Percentiles rank a stretch among this genome's conserved stretches.
Conservation (phyloP, 2,329 filamentous ascomycete species). For the Ceratocystis huliohia region DNA sequence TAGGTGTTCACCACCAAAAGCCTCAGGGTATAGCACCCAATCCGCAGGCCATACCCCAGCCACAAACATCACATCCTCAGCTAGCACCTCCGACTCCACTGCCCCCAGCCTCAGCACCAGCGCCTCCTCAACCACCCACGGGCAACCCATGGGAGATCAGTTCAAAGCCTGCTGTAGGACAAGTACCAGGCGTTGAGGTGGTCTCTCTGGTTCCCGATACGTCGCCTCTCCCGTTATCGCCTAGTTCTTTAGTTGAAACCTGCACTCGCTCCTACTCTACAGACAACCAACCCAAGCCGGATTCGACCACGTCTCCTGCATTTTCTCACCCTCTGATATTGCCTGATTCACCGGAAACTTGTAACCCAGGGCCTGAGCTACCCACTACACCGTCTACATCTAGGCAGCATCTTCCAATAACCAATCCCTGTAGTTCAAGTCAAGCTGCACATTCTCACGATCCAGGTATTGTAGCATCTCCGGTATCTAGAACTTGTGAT, state of each 20-base stretch:
- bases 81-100: background rate
- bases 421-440: background rate
- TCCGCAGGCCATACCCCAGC: background rate
- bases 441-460: background rate
- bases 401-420: background rate
- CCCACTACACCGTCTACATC: background rate
- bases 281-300: background rate
- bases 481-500: background rate
- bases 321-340: background rate
- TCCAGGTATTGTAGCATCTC: background rate
- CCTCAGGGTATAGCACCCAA: background rate
- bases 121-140: conserved; percentile 28
- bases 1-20: conserved; percentile 10
- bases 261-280: background rate
- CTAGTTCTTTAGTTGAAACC: background rate
- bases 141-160: conserved; percentile 34
- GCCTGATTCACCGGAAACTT: background rate
- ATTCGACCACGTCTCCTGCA: background rate
- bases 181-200: conserved; percentile 13
- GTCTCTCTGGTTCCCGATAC: background rate
- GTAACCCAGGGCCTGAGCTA: background rate
- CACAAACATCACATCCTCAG: background rate
- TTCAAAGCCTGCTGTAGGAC: conserved; percentile 23
- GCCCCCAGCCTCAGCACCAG: conserved; percentile 14
- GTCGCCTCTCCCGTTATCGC: background rate